Percentiles rank a stretch among this genome's conserved stretches.
Conservation (phyloP, 1,139 yeast species). For the Neolecta irregularis region DNA sequence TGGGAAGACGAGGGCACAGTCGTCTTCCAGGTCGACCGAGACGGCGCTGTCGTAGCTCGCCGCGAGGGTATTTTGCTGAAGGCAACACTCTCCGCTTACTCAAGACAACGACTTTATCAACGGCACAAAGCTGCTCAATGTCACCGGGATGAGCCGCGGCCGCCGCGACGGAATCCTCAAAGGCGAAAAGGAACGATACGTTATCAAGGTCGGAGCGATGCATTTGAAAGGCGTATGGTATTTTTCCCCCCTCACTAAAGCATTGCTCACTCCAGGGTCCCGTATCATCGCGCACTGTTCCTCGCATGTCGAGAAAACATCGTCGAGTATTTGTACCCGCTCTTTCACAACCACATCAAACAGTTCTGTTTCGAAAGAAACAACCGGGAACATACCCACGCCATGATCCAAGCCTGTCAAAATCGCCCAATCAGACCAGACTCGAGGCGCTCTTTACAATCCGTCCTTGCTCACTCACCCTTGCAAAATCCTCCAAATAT, state of each 20-base stretch:
- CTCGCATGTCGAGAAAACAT: constrained; percentile 86
- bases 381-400: not conserved
- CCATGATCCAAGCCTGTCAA: not conserved
- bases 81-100: constrained; percentile 46
- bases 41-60: constrained; percentile 78
- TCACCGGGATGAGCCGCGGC: constrained; percentile 91
- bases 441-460: too few relatives aligned
- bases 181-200: constrained; percentile 77
- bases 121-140: constrained; percentile 83
- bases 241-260: not conserved
- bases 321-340: constrained; percentile 69
- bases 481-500: too few relatives aligned
- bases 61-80: constrained; percentile 35
- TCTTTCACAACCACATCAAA: constrained; percentile 76
- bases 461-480: too few relatives aligned
- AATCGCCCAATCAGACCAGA: not conserved
- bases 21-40: constrained; percentile 90
- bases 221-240: constrained; percentile 91
- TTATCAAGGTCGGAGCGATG: constrained; percentile 93
- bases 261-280: constrained; percentile 31
- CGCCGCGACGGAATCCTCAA: constrained; percentile 87
- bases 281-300: constrained; percentile 80
- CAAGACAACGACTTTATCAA: constrained; percentile 75
- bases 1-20: constrained; percentile 95
- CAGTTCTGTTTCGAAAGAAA: constrained; percentile 19